Conservation (phyloP, 2,329 filamentous ascomycete species). For the Chalara sp. region DNA sequence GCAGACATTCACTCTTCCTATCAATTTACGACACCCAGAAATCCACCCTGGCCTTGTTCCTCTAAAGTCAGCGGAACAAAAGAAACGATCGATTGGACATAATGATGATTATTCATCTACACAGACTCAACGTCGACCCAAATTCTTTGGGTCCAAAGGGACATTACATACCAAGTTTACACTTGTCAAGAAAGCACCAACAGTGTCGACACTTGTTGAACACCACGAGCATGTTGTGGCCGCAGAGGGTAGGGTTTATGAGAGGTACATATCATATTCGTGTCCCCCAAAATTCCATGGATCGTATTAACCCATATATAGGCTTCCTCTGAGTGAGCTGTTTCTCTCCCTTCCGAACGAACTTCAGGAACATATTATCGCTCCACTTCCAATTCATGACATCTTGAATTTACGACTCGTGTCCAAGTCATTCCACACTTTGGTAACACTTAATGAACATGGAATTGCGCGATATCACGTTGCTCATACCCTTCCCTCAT, state of each 20-base stretch:
- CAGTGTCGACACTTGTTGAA: constrained; percentile 21
- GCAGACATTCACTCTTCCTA: constrained; percentile 23
- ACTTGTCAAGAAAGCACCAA: constrained; percentile 21
- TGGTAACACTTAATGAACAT: constrained; percentile 53
- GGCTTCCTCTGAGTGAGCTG: constrained; percentile 45
- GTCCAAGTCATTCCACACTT: constrained; percentile 51
- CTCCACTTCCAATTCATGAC: constrained; percentile 52
- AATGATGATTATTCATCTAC: constrained; percentile 19
- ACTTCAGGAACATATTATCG: constrained; percentile 56
- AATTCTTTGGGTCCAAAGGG: constrained; percentile 25
- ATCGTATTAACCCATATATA: constrained; percentile 1
- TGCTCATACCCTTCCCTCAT: constrained; percentile 51
- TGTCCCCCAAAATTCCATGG: too few relatives aligned
- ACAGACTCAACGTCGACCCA: constrained; percentile 25
- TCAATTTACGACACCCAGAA: constrained; percentile 19
- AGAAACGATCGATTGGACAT: constrained; percentile 27
- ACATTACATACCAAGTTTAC: constrained; percentile 25
- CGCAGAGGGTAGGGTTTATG: constrained; percentile 15
- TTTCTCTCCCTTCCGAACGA: constrained; percentile 54
- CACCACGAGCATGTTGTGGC: constrained; percentile 20
- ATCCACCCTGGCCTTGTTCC: constrained; percentile 15
- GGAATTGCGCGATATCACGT: constrained; percentile 57
- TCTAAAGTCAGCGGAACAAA: constrained; percentile 23
- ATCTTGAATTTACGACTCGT: constrained; percentile 51
- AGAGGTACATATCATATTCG: constrained; percentile 12